These are phyloP conservation scores for Trifolium pratense DNA, from an alignment of 306 rosid species.

Conservation along the genomic window DNA sequence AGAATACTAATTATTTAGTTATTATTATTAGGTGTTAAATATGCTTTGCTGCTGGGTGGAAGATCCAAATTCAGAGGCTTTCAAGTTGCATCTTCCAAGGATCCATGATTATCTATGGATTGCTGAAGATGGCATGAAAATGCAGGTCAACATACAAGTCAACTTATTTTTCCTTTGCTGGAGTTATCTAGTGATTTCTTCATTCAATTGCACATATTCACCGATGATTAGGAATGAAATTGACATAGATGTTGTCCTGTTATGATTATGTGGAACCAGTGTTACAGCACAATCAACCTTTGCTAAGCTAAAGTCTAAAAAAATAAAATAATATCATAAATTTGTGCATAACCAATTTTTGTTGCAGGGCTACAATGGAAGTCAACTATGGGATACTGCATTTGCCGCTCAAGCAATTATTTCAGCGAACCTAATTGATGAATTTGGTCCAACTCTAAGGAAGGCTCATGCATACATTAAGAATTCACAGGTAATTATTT, in stretches of 20 bases:
- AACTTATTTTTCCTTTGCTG: conserved; percentile 42
- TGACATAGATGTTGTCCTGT: background rate
- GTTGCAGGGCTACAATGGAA: conserved; percentile 96
- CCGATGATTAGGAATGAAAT: too few species aligned
- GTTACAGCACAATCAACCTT: conserved; percentile 21
- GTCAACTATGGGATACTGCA: conserved; percentile 92
- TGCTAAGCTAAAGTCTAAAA: conserved; percentile 6
- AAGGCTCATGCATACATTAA: conserved; percentile 77
- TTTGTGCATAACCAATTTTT: conserved; percentile 29
- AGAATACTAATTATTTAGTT: conserved; percentile 32
- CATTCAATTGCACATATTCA: conserved; percentile 18
- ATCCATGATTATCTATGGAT: conserved; percentile 82
- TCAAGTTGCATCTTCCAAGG: conserved; percentile 88
- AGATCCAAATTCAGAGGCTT: conserved; percentile 89
- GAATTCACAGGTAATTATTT: conserved; percentile 73
- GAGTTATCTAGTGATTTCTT: conserved; percentile 31
- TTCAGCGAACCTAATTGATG: conserved; percentile 72
- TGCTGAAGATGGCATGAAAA: conserved; percentile 97
- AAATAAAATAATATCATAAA: conserved; percentile 8
- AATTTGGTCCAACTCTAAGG: conserved; percentile 65
- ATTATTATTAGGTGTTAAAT: conserved; percentile 64
- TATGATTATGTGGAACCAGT: conserved; percentile 35
- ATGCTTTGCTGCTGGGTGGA: conserved; percentile 94
- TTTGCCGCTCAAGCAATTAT: conserved; percentile 88
- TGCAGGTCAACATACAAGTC: conserved; percentile 65